Percentiles rank a stretch among this genome's conserved stretches.
These are phyloP conservation scores for Ogataea parapolymorpha DNA, from an alignment of 805 yeast species.

Conservation along the genomic window DNA sequence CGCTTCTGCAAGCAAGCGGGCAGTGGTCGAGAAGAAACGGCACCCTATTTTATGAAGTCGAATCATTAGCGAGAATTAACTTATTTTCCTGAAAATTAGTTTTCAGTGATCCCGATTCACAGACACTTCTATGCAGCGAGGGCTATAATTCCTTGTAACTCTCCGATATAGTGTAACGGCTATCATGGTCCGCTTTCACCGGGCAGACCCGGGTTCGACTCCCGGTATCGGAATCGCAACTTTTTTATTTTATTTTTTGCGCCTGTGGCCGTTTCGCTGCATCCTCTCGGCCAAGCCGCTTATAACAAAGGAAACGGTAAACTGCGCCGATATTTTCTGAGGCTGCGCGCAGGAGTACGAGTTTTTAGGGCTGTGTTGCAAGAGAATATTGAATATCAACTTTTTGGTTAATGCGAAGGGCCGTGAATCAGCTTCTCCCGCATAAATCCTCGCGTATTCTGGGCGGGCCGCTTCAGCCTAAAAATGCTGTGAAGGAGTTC, in stretches of 20 bases:
- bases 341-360: background rate
- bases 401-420: slow-evolving; percentile 41
- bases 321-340: background rate
- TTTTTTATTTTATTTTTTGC: slow-evolving; percentile 6
- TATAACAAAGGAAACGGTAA: background rate
- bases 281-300: background rate
- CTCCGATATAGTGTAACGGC: slow-evolving; percentile 81
- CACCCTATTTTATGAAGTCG: background rate
- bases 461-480: slow-evolving; percentile 19
- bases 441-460: slow-evolving; percentile 23
- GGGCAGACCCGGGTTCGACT: slow-evolving; percentile 83
- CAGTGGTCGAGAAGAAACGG: slow-evolving; percentile 4
- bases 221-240: slow-evolving; percentile 67
- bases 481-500: slow-evolving; percentile 50
- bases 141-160: background rate
- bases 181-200: slow-evolving; percentile 84
- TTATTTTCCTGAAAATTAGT: background rate
- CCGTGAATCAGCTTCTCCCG: slow-evolving; percentile 46
- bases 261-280: background rate
- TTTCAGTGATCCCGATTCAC: background rate
- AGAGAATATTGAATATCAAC: background rate
- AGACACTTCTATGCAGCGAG: background rate
- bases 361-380: slow-evolving; percentile 5
- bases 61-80: background rate
- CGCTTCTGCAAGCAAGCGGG: slow-evolving; percentile 1